Evolutionary conservation across 257 asterid genomes (phyloP).

Genomic region (Penstemon barbatus): DNA sequence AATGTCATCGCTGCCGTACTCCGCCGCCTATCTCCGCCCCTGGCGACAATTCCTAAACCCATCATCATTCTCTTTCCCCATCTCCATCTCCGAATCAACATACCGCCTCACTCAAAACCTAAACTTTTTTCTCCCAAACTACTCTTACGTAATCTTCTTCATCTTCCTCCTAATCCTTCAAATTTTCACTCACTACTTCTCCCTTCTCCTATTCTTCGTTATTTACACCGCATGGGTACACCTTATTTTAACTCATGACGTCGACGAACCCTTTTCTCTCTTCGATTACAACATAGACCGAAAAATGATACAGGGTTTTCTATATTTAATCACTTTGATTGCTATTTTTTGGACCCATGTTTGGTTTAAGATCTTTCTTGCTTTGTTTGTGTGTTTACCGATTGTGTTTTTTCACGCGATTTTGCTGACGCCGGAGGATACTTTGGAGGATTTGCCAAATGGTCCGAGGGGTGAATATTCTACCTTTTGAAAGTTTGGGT

Average conservation of each 20-base stretch:
- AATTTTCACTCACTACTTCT: slow-evolving; percentile 51
- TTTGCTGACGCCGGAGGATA: slow-evolving; percentile 75
- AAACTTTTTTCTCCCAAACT: slow-evolving; percentile 70
- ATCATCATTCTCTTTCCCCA: slow-evolving; percentile 65
- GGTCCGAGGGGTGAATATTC: slow-evolving; percentile 78
- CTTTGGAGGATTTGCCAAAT: slow-evolving; percentile 68
- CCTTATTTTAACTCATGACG: slow-evolving; percentile 39
- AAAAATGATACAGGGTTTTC: slow-evolving; percentile 44
- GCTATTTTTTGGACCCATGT: slow-evolving; percentile 55
- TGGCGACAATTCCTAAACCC: slow-evolving; percentile 63
- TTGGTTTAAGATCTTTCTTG: slow-evolving; percentile 55
- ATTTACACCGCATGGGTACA: slow-evolving; percentile 48
- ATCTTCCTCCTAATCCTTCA: slow-evolving; percentile 59
- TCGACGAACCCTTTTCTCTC: slow-evolving; percentile 54
- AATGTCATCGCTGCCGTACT: slow-evolving; percentile 41
- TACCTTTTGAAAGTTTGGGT: slow-evolving; percentile 48
- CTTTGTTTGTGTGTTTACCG: slow-evolving; percentile 48
- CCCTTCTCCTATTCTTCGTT: slow-evolving; percentile 59
- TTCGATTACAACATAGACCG: slow-evolving; percentile 56
- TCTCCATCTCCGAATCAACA: slow-evolving; percentile 79
- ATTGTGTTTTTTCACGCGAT: slow-evolving; percentile 57
- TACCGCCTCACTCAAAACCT: slow-evolving; percentile 73
- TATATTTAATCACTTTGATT: slow-evolving; percentile 44
- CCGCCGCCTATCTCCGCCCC: slow-evolving; percentile 60
- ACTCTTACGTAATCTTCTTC: slow-evolving; percentile 44